Conservation (phyloP, 768 basidiomycete species). For the Tylopilus vinaceipallidus region DNA sequence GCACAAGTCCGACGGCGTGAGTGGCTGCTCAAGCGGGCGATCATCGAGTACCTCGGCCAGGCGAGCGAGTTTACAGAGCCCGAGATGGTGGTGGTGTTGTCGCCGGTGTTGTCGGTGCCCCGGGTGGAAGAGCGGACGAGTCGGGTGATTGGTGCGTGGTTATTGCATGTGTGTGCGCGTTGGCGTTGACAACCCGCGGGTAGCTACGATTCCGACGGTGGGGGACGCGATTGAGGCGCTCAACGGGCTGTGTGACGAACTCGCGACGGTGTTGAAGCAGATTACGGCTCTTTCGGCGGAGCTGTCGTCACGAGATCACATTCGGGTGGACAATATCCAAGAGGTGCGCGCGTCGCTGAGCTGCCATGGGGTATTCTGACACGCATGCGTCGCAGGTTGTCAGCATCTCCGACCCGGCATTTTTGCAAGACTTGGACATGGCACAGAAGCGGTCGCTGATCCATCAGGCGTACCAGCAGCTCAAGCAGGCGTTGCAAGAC, state of each 20-base stretch:
- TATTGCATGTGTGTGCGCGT: background rate
- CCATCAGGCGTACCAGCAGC: slow-evolving; percentile 55
- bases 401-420: slow-evolving; percentile 46
- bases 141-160: slow-evolving; percentile 55
- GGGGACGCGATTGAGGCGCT: slow-evolving; percentile 72
- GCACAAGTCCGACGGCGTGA: slow-evolving; percentile 54
- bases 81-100: slow-evolving; percentile 69
- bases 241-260: slow-evolving; percentile 57
- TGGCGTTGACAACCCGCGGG: background rate
- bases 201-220: slow-evolving; percentile 74
- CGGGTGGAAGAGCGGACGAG: slow-evolving; percentile 56
- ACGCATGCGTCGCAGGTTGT: slow-evolving; percentile 41
- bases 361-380: too few species aligned
- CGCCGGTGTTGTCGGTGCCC: slow-evolving; percentile 59
- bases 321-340: slow-evolving; percentile 66
- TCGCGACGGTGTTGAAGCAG: slow-evolving; percentile 60
- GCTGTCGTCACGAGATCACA: slow-evolving; percentile 67
- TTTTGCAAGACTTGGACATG: slow-evolving; percentile 67
- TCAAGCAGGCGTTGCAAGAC: slow-evolving; percentile 38
- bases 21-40: slow-evolving; percentile 54
- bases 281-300: slow-evolving; percentile 69
- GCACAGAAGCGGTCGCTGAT: slow-evolving; percentile 67
- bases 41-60: slow-evolving; percentile 66
- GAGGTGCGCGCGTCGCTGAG: slow-evolving; percentile 47
- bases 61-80: slow-evolving; percentile 79